Evolutionary conservation across 1,139 yeast species (phyloP).

Genomic region (Blastobotrys aristatus): DNA sequence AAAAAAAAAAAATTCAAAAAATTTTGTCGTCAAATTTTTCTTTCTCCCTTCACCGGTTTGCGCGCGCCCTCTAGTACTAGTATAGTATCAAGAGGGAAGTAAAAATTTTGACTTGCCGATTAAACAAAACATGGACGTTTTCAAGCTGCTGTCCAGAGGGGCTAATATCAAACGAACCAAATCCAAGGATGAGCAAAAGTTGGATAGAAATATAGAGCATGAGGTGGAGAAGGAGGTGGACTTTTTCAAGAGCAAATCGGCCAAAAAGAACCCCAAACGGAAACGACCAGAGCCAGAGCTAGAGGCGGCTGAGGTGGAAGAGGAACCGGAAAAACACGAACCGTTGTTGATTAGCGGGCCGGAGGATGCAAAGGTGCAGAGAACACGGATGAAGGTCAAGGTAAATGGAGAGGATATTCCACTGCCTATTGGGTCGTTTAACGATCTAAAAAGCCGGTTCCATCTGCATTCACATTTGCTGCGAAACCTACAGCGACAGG

Average conservation of each 20-base stretch:
- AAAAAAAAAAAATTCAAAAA: not conserved
- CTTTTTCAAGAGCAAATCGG: slow-evolving; percentile 42
- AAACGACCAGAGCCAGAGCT: slow-evolving; percentile 21
- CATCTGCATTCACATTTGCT: slow-evolving; percentile 58
- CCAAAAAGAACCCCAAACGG: slow-evolving; percentile 6
- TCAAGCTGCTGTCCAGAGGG: slow-evolving; percentile 78
- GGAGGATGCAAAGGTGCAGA: slow-evolving; percentile 53
- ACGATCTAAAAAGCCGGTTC: slow-evolving; percentile 67
- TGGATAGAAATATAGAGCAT: slow-evolving; percentile 33
- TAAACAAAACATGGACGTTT: slow-evolving; percentile 71
- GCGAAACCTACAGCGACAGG: slow-evolving; percentile 59
- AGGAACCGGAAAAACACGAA: slow-evolving; percentile 32
- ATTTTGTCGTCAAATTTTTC: slow-evolving; percentile 1
- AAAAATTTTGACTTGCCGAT: too few species aligned
- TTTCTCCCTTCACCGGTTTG: not conserved
- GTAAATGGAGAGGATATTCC: slow-evolving; percentile 78
- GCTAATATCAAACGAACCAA: slow-evolving; percentile 60
- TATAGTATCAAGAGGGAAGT: too few species aligned
- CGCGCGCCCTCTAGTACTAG: not conserved
- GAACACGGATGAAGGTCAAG: slow-evolving; percentile 55
- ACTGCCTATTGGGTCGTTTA: slow-evolving; percentile 82
- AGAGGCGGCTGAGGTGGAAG: slow-evolving; percentile 24
- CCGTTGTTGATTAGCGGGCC: slow-evolving; percentile 48
- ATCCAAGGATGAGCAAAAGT: slow-evolving; percentile 35
- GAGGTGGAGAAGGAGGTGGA: slow-evolving; percentile 47